Evolutionary conservation across 768 basidiomycete genomes (phyloP).

Genomic region (Serendipita sp.): DNA sequence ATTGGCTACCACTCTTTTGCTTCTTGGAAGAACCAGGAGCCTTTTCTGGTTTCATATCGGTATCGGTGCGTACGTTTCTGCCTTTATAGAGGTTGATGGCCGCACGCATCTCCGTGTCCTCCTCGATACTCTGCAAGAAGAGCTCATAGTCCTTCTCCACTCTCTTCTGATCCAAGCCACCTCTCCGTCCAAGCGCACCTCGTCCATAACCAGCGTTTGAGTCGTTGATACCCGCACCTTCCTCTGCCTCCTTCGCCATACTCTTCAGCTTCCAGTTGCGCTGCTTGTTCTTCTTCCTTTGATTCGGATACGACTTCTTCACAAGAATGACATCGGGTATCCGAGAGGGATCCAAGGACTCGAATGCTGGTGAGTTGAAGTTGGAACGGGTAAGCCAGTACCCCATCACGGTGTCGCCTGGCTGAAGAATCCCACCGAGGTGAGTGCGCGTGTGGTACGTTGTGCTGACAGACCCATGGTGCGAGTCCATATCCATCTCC

Average conservation of each 20-base stretch:
- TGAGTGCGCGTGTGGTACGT: constrained; percentile 96
- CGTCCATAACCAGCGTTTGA: constrained; percentile 25
- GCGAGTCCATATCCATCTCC: constrained; percentile 45
- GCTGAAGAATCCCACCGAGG: constrained; percentile 82
- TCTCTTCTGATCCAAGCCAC: constrained; percentile 78
- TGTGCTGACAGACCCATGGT: constrained; percentile 41
- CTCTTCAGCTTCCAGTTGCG: constrained; percentile 79
- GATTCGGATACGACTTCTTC: constrained; percentile 88
- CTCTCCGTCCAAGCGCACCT: constrained; percentile 80
- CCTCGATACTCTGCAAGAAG: constrained; percentile 86
- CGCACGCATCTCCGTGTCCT: constrained; percentile 79
- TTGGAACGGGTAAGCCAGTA: constrained; percentile 81
- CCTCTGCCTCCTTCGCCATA: constrained; percentile 83
- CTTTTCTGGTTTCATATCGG: constrained; percentile 20
- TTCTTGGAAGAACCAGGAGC: constrained; percentile 14
- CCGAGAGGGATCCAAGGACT: constrained; percentile 36
- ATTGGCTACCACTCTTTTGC: constrained; percentile 29
- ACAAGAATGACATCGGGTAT: constrained; percentile 88
- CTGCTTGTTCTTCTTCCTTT: constrained; percentile 75
- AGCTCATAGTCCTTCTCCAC: constrained; percentile 95
- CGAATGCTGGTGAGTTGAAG: constrained; percentile 82
- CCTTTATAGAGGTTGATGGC: constrained; percentile 79
- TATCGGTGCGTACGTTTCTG: constrained; percentile 18
- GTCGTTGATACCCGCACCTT: constrained; percentile 62
- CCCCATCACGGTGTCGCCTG: constrained; percentile 84